phyloP scores from a whole-genome alignment of 495 filamentous ascomycete species.

The Xylaria nigripes region DNA sequence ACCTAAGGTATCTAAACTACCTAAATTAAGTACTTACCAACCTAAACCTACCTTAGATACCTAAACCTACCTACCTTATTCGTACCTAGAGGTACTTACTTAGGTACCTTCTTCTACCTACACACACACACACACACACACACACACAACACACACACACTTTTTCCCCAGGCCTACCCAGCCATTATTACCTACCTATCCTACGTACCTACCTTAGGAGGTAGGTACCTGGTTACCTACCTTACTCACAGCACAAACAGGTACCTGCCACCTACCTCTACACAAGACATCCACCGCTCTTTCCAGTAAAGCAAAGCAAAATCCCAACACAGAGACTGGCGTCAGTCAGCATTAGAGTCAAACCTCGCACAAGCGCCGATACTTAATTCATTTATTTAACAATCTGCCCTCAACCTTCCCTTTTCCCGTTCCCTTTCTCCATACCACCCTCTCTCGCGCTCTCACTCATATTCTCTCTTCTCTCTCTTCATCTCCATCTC shows the following conservation, averaged over 20 bases:
- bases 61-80: too few species aligned
- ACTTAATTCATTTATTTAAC: constrained; percentile 7
- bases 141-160: constrained; percentile 3
- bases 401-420: neutral
- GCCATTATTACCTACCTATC: neutral
- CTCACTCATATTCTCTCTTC: neutral
- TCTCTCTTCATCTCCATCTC: neutral
- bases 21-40: too few species aligned
- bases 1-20: too few species aligned
- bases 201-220: too few species aligned
- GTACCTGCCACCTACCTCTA: neutral
- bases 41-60: too few species aligned
- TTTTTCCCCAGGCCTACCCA: neutral
- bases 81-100: too few species aligned
- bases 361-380: constrained; percentile 9
- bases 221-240: neutral
- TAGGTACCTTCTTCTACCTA: neutral
- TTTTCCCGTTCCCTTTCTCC: neutral
- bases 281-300: constrained; percentile 13
- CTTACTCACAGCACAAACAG: neutral
- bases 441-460: neutral
- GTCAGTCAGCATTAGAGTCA: constrained; percentile 2
- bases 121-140: neutral
- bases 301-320: constrained; percentile 5
- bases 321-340: constrained; percentile 2